Conservation (phyloP, 345 rosid genomes). For the Punica granatum region DNA sequence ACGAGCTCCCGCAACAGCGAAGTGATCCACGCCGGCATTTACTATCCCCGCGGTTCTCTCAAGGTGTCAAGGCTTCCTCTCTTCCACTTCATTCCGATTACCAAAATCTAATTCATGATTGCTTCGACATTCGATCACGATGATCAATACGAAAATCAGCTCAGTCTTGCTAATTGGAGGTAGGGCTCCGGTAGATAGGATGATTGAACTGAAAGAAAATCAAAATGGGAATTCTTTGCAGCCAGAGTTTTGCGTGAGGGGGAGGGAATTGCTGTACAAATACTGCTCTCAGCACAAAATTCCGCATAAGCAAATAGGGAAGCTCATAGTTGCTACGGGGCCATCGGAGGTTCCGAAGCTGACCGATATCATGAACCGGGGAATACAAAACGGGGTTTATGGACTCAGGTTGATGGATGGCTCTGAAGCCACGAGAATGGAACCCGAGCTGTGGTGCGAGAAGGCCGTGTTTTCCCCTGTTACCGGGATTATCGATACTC, state of each 20-base stretch:
- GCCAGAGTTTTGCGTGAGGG: constrained; percentile 65
- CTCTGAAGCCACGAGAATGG: constrained; percentile 69
- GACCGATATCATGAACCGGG: constrained; percentile 44
- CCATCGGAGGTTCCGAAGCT: constrained; percentile 53
- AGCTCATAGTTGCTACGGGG: constrained; percentile 75
- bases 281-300: constrained; percentile 53
- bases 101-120: neutral
- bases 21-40: constrained; percentile 93
- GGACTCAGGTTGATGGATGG: constrained; percentile 65
- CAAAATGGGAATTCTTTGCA: constrained; percentile 6
- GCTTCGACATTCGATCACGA: neutral
- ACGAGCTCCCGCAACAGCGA: constrained; percentile 85
- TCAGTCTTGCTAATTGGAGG: neutral
- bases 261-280: constrained; percentile 62
- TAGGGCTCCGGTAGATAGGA: neutral
- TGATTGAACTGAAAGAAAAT: neutral
- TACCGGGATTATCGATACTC: constrained; percentile 76
- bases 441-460: constrained; percentile 66
- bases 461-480: constrained; percentile 72
- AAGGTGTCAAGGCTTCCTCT: constrained; percentile 31
- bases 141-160: neutral
- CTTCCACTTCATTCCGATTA: neutral
- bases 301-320: constrained; percentile 61
- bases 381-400: constrained; percentile 50
- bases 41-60: constrained; percentile 67